Conservation (phyloP, 2,329 filamentous ascomycete species). For the Meredithiella fracta region DNA sequence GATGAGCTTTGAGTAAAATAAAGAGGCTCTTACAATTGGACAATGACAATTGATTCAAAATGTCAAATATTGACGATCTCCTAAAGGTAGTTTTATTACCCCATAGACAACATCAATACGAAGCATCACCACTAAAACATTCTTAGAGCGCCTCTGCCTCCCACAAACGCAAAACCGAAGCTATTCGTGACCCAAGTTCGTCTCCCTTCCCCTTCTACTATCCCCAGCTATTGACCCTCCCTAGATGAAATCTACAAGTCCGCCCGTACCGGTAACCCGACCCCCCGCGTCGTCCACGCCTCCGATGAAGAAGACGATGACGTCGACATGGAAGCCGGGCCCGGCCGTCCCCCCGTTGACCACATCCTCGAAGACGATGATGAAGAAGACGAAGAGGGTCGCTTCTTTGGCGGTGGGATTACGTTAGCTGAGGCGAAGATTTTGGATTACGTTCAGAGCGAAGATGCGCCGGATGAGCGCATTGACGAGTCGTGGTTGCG, state of each 20-base stretch:
- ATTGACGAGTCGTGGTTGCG: conserved; percentile 75
- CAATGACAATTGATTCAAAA: conserved; percentile 17
- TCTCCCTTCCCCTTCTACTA: conserved; percentile 10
- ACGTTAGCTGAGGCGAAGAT: conserved; percentile 65
- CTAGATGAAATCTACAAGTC: conserved; percentile 49
- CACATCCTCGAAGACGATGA: conserved; percentile 35
- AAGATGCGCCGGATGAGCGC: conserved; percentile 43
- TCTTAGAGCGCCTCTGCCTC: conserved; percentile 7
- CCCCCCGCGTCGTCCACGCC: conserved; percentile 28
- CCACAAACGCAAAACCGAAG: conserved; percentile 48
- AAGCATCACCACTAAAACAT: conserved; percentile 17
- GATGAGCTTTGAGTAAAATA: background rate
- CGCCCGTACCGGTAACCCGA: conserved; percentile 33
- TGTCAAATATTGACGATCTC: conserved; percentile 43
- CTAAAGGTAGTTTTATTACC: conserved; percentile 29
- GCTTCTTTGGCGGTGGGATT: conserved; percentile 90
- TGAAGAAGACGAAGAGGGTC: conserved; percentile 52
- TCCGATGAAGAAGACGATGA: conserved; percentile 26
- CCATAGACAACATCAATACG: background rate
- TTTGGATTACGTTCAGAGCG: conserved; percentile 66
- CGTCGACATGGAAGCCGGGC: conserved; percentile 29
- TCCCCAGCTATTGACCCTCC: background rate
- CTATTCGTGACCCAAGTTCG: conserved; percentile 45
- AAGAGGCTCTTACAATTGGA: background rate
- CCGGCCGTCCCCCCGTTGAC: conserved; percentile 29